Percentiles rank a stretch among this genome's conserved stretches.
These are phyloP conservation scores for Tagetes patula DNA, from an alignment of 129 eudicot species.

Conservation along the genomic window DNA sequence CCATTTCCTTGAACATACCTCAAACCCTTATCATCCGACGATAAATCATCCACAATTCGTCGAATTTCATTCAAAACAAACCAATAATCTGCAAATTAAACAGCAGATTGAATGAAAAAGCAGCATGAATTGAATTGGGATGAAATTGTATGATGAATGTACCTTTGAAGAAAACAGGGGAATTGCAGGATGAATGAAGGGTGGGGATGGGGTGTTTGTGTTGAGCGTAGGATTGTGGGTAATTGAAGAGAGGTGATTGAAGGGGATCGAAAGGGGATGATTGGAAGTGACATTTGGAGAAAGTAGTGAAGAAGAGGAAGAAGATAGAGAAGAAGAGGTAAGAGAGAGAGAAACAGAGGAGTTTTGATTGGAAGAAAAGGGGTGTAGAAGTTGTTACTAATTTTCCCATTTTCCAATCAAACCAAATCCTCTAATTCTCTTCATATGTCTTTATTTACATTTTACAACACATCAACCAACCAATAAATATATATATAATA, in stretches of 20 bases:
- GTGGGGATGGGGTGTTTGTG: constrained; percentile 73
- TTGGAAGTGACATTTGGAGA: constrained; percentile 77
- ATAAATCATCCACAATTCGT: constrained; percentile 31
- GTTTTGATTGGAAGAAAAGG: constrained; percentile 68
- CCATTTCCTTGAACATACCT: constrained; percentile 55
- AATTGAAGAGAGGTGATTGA: constrained; percentile 63
- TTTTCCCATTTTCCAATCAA: constrained; percentile 36
- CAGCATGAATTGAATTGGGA: neutral
- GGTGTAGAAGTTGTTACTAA: constrained; percentile 42
- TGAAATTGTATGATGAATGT: neutral
- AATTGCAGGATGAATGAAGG: constrained; percentile 53
- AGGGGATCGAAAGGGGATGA: constrained; percentile 66
- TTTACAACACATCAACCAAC: neutral
- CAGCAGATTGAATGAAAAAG: constrained; percentile 5
- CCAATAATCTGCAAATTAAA: constrained; percentile 48
- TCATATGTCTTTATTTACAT: neutral
- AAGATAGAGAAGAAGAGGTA: constrained; percentile 60
- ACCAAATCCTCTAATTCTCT: constrained; percentile 6
- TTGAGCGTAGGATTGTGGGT: constrained; percentile 70
- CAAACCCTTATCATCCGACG: constrained; percentile 34
- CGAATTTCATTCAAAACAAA: constrained; percentile 51
- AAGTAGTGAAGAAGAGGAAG: constrained; percentile 42
- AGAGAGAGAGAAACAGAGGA: constrained; percentile 64
- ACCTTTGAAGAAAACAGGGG: constrained; percentile 85
- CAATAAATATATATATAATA: too few species aligned